Conservation (phyloP, 495 filamentous ascomycete genomes). For the Aspergillus nidulans region DNA sequence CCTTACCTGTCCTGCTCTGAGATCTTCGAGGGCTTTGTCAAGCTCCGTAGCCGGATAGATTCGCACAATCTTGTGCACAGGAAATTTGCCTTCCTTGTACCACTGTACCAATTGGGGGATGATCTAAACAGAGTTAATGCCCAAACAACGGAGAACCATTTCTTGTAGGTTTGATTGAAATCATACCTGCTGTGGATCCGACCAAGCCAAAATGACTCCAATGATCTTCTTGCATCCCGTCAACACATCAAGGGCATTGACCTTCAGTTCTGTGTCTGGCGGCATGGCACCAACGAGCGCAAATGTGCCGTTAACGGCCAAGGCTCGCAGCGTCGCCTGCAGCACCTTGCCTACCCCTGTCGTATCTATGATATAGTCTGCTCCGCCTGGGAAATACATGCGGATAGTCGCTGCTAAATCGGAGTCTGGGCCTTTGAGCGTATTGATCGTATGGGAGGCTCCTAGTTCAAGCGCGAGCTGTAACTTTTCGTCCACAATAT, state of each 20-base stretch:
- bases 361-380: slow-evolving; percentile 38
- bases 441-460: slow-evolving; percentile 39
- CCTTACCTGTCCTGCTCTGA: slow-evolving; percentile 30
- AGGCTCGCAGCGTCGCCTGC: slow-evolving; percentile 25
- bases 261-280: slow-evolving; percentile 23
- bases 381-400: slow-evolving; percentile 26
- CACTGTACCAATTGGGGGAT: slow-evolving; percentile 33
- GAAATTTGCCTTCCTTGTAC: slow-evolving; percentile 40
- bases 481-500: slow-evolving; percentile 38
- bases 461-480: slow-evolving; percentile 38
- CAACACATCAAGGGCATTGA: slow-evolving; percentile 26
- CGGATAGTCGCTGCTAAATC: slow-evolving; percentile 22
- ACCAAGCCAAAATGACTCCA: slow-evolving; percentile 27
- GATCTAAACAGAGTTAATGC: slow-evolving; percentile 13
- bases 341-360: slow-evolving; percentile 34
- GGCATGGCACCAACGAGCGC: slow-evolving; percentile 43
- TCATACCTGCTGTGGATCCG: slow-evolving; percentile 24
- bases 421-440: slow-evolving; percentile 14
- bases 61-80: slow-evolving; percentile 33
- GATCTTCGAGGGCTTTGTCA: slow-evolving; percentile 30
- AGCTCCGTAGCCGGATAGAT: slow-evolving; percentile 27
- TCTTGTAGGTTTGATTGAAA: neutral
- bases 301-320: slow-evolving; percentile 34
- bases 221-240: slow-evolving; percentile 24
- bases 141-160: neutral